Evolutionary conservation across 139 green algal genomes (phyloP), one percentile per base, ranked within the genome.

Genomic region (Chlorella sorokiniana): DNA sequence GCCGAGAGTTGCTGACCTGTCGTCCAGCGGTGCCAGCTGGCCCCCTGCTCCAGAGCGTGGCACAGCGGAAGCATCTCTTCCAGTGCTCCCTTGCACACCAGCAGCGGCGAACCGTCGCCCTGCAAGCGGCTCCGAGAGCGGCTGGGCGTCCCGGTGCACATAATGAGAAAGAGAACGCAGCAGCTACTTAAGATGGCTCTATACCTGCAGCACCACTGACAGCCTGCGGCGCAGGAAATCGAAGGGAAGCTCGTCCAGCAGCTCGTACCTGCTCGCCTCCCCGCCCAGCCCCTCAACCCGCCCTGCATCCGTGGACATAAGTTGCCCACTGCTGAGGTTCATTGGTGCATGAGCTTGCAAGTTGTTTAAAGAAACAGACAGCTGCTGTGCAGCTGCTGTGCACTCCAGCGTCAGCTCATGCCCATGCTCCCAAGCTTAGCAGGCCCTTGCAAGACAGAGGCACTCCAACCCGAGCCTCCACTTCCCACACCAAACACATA

Each of bases 221-320:
- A 87, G 71, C 4, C 73, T 31, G n/a, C 83, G 72, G 42, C 81
- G 74, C 51, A 85, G 40, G 42, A 85, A 89, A 40, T 89, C 85
- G 42, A 89, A 89, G 14, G 85, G 85, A 35, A 84, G 56, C 59
- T 89, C 83, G 23, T 87, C 85, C 3, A 89, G 38, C 20, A 44
- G n/a, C 25, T 65, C 37, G 14, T 56, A 87, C 18, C 51, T 7
- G 2, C 11, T 48, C 14, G 48, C 76, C 33, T 79, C 56, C 2
- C 62, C 44, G 14, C 67, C 44, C 29, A 87, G 16, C 20, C 78
- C 79, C 59, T 62, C 45, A 5, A 35, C 41, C 41, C 63, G 31
- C 2, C 61, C 61, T 81, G 76, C 42, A 41, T 4, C 0, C 1
- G 2, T 27, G 44, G 44, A 9, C 33, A 42, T 29, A n/a, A 22